Base-by-base conservation (phyloP, 1,139 yeast species). In the Saccharomyces hybrid region DNA sequence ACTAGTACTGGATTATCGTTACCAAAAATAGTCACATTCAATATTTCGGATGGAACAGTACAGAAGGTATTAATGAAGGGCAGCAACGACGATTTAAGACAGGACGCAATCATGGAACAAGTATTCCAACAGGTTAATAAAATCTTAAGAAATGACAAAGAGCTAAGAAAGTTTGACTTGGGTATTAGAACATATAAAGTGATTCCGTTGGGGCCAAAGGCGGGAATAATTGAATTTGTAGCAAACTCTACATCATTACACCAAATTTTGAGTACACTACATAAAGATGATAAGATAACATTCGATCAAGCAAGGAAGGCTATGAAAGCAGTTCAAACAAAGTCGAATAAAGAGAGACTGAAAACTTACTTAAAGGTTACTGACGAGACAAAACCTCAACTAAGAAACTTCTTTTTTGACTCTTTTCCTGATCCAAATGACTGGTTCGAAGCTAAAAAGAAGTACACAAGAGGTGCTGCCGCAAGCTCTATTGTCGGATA, bases 61-160 rank as follows among this genome's bases (percentile, higher is more conserved):
- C 84, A 81, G 56, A 80, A 75, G 55, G 77, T 85, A 65, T 73
- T 93, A 23, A 74, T 90, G 61, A 95, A 95, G 65, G 88, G 89
- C 30, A 91, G 96, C 3, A 80, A 88, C 5, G 99, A 95, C 70
- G 99, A 95, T 70, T 72, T 93, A 54, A 75, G 99, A 54, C 99
- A 95, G 70, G 99, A 95, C 70, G 88, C 96, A 0, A 88, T 93
- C 57, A 95, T 95, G 99, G 96, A 91, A 67, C 99, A 93, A 67
- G 98, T 93, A 1, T 95, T 95, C 69, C 86, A 78, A 28, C 88
- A 90, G 66, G 97, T 90, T 20, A 89, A 91, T 64, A 72, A 75
- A n/a, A 79, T 91, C 48, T 78, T 93, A 57, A 69, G 64, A 14
- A 75, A 75, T 38, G 83, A 87, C 63, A 75, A 78, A 52, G 81